phyloP scores from a whole-genome alignment of 768 basidiomycete species.

The Suillus subaureus region DNA sequence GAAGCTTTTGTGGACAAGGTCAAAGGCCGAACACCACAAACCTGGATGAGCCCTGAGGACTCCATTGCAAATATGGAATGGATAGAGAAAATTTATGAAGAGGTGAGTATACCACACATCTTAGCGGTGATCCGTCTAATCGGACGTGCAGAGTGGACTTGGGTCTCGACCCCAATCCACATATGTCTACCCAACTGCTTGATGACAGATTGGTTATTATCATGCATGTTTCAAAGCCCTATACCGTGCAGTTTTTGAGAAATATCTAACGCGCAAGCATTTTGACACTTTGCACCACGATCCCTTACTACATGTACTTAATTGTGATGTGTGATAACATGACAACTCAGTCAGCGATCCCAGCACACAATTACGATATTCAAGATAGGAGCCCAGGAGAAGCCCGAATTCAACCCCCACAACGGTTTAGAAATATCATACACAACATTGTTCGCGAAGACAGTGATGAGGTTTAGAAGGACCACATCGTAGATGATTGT shows the following conservation, averaged over 20 bases:
- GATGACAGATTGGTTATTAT: not conserved
- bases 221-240: not conserved
- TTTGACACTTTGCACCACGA: not conserved
- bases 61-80: slow-evolving; percentile 57
- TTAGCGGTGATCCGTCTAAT: slow-evolving; percentile 4
- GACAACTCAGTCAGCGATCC: not conserved
- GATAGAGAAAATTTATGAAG: slow-evolving; percentile 59
- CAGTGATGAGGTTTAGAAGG: not conserved
- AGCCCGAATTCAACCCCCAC: not conserved
- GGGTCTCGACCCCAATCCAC: slow-evolving; percentile 37
- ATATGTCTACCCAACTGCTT: slow-evolving; percentile 23
- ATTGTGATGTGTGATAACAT: not conserved
- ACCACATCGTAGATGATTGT: not conserved
- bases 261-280: not conserved
- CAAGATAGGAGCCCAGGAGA: not conserved
- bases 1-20: slow-evolving; percentile 67
- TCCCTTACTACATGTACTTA: not conserved
- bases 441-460: not conserved
- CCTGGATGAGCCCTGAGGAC: slow-evolving; percentile 58
- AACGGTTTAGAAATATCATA: not conserved
- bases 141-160: slow-evolving; percentile 29
- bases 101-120: slow-evolving; percentile 35
- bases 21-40: slow-evolving; percentile 50
- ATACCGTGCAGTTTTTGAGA: not conserved
- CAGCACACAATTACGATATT: not conserved